These are phyloP conservation scores for Taxillus chinensis DNA, from an alignment of 164 flowering plant genomes.

Conservation along the genomic window DNA sequence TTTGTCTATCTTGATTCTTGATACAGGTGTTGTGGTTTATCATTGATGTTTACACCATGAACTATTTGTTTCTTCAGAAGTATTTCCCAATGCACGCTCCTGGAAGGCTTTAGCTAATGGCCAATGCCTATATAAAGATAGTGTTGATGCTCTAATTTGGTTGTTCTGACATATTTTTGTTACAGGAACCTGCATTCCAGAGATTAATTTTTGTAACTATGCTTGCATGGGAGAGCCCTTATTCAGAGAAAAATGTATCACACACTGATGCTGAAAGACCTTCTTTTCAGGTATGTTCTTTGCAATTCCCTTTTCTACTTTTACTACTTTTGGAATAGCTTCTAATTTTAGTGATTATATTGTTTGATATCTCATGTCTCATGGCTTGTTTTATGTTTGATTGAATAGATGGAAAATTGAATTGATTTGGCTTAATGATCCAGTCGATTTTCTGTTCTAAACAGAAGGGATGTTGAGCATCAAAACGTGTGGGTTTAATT, in stretches of 20 bases:
- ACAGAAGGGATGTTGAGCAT: too few relatives aligned
- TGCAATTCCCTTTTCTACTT: not conserved
- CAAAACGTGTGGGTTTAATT: too few relatives aligned
- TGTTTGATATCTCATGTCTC: not conserved
- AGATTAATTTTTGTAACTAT: conserved; percentile 79
- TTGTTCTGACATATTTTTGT: conserved; percentile 1
- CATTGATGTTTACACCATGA: too few relatives aligned
- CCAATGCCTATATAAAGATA: too few relatives aligned
- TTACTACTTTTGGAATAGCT: not conserved
- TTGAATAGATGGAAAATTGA: too few relatives aligned
- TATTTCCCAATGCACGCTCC: too few relatives aligned
- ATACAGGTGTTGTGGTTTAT: too few relatives aligned
- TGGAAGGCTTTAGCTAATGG: too few relatives aligned
- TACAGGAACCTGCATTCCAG: conserved; percentile 88
- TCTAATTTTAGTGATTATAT: not conserved
- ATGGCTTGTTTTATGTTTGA: not conserved
- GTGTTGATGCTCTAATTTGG: not conserved
- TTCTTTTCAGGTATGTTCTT: conserved; percentile 47
- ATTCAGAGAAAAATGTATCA: conserved; percentile 23
- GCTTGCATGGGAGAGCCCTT: conserved; percentile 95
- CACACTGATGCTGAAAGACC: conserved; percentile 15
- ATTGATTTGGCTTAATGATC: too few relatives aligned
- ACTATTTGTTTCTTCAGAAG: too few relatives aligned
- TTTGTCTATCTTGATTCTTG: too few relatives aligned
- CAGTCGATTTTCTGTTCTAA: too few relatives aligned